Base-by-base conservation (phyloP, 495 filamentous ascomycete genomes). In the Aspergillus incahuasiensis region DNA sequence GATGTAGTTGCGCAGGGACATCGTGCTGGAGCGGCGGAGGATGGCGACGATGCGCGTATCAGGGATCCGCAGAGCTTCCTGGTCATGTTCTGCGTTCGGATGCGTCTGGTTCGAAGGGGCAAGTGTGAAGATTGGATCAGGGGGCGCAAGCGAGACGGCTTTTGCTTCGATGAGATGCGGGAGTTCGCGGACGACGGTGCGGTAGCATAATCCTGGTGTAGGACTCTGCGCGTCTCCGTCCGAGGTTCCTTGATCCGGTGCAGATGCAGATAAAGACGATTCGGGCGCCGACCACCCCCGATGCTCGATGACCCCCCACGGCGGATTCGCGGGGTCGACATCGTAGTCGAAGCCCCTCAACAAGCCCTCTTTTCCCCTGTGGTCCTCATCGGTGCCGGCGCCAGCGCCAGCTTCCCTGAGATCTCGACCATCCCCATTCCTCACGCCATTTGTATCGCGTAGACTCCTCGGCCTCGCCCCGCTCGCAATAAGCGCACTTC, bases 141-240 rank as follows among this genome's bases (percentile, higher is more conserved):
- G 69, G 0, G 88, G 88, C 1, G 90, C 90, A 38, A 94, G 77
- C 0, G 90, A 88, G 12, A 94, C 84, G 6, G 91, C 94, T 71
- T 91, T 91, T 0, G 91, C 92, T 69, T 98, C 94, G 54, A 98
- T 91, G 20, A 98, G 77, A 63, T 96, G 87, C 2, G 92, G 89
- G 13, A 98, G 76, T 72, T 97, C 95, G 18, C 77, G 74, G 12
- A 98, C 81, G n/a, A 98, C 89, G 0, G 80, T 82, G 38, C 76
- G 76, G 66, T 92, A 97, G 43, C 92, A 84, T 9, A 97, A 70
- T 59, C 91, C 83, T 5, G 91, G 48, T 5, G 6, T 11, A 15
- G 48, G 84, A 2, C 95, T 69, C 61, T 95, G 87, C 3, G 12
- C 34, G 20, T 38, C 18, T n/a, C 13, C 43, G 1, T 16, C 38